Evolutionary conservation across 306 rosid species (phyloP).

Genomic region (Acacia acuminata): DNA sequence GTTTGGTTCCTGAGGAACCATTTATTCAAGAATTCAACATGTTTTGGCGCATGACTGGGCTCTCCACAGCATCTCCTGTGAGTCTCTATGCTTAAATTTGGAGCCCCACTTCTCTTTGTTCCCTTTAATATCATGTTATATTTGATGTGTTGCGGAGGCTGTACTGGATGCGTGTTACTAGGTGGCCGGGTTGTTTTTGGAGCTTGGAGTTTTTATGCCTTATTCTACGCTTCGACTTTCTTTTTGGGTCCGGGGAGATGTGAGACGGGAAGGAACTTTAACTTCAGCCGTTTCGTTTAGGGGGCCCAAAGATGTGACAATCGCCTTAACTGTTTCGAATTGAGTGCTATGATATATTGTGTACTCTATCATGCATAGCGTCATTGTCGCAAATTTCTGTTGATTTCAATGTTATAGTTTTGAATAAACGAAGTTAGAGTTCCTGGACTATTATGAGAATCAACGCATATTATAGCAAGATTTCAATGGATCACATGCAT

Average conservation of each 20-base stretch:
- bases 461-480: not conserved
- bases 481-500: not conserved
- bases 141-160: not conserved
- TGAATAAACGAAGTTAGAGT: not conserved
- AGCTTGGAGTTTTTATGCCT: not conserved
- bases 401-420: not conserved
- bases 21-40: slow-evolving; percentile 50
- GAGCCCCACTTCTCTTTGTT: not conserved
- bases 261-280: slow-evolving; percentile 15
- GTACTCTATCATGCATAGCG: not conserved
- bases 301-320: not conserved
- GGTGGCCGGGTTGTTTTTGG: slow-evolving; percentile 16
- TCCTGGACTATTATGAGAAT: not conserved
- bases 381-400: not conserved
- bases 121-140: not conserved
- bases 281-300: not conserved
- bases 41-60: slow-evolving; percentile 99
- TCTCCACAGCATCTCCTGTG: slow-evolving; percentile 98
- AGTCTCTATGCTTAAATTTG: slow-evolving; percentile 36
- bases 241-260: slow-evolving; percentile 32
- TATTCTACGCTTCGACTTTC: slow-evolving; percentile 18
- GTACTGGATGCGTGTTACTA: slow-evolving; percentile 8
- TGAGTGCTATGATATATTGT: not conserved
- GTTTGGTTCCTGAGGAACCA: slow-evolving; percentile 26
- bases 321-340: not conserved